Base-by-base conservation (phyloP, 2,329 filamentous ascomycete species). In the Rhynchosporium graminicola region DNA sequence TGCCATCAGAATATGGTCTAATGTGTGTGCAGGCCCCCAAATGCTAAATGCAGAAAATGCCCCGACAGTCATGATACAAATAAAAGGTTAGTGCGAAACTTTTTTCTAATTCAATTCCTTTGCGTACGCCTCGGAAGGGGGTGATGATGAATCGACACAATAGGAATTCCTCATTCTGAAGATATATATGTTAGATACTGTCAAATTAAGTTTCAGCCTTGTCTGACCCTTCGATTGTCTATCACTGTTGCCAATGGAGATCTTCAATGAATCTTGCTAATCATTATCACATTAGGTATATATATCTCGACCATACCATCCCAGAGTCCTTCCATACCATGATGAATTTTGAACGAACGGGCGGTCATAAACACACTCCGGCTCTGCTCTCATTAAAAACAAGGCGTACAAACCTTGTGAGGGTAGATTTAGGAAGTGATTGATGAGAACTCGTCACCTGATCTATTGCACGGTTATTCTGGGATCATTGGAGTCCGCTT, bases 341-440 rank as follows among this genome's bases (percentile, higher is more conserved):
- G 76, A 78, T 70, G 76, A 78, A 78, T 71, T 74, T 77, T 78
- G 76, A 78, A 77, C 76, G 76, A 77, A 77, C 76, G 76, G 76
- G 76, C 76, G 76, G 76, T 77, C 76, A 78, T 74, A 77, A 74
- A 69, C 68, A 71, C 71, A 74, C 70, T 71, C 72, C 69, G 68
- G 64, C 71, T 66, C 72, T 74, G 65, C 67, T 68, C 67, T 70
- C 70, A 70, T 70, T 63, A 74, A 76, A 75, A 74, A 68, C 73
- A 74, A 72, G 71, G 72, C 74, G 75, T 77, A 77, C 75, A 77
- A 76, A 73, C 71, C 73, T 74, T 74, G 73, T 73, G 69, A 67
- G 71, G 70, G 70, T 69, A 62, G 69, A 70, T 59, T 70, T 70
- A 67, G 71, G 73, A 72, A 74, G 70, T 74, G 74, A 69, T 75